Conservation (phyloP, 148 eudicot species). For the Nyssa sinensis region DNA sequence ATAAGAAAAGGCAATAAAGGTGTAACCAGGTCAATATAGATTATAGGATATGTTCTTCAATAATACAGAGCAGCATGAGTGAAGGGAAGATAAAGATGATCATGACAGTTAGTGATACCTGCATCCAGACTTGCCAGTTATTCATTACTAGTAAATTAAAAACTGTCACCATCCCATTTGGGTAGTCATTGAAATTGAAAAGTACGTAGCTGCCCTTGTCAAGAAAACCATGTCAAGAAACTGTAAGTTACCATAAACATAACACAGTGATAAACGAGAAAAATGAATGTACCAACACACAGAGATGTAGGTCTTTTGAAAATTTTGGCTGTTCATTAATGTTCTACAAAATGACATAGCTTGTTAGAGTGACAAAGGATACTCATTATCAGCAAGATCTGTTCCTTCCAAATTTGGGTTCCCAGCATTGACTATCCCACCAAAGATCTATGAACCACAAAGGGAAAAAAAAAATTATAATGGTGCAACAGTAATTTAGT, state of each 20-base stretch:
- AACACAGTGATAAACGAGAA: slow-evolving; percentile 6
- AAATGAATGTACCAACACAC: too few species aligned
- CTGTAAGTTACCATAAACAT: not conserved
- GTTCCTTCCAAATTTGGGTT: slow-evolving; percentile 60
- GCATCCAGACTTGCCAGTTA: slow-evolving; percentile 96
- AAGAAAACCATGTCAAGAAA: slow-evolving; percentile 34
- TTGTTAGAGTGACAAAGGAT: slow-evolving; percentile 49
- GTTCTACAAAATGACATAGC: not conserved
- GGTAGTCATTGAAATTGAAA: slow-evolving; percentile 97
- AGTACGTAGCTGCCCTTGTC: slow-evolving; percentile 71
- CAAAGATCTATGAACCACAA: slow-evolving; percentile 74
- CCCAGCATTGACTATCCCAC: slow-evolving; percentile 87
- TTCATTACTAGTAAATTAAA: slow-evolving; percentile 92
- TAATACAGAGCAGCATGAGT: not conserved
- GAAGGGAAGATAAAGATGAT: slow-evolving; percentile 5
- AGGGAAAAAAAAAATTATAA: not conserved
- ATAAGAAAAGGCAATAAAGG: slow-evolving; percentile 6
- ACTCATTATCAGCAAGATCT: slow-evolving; percentile 80
- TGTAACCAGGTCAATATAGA: not conserved
- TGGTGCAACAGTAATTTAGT: not conserved
- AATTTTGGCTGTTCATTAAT: not conserved
- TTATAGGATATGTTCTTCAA: not conserved
- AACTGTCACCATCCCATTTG: slow-evolving; percentile 95
- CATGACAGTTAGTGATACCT: slow-evolving; percentile 43
- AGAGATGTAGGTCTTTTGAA: not conserved